Evolutionary conservation across 225 moss, liverwort and hornwort species (phyloP).

Genomic region (Physcomitrium patens): DNA sequence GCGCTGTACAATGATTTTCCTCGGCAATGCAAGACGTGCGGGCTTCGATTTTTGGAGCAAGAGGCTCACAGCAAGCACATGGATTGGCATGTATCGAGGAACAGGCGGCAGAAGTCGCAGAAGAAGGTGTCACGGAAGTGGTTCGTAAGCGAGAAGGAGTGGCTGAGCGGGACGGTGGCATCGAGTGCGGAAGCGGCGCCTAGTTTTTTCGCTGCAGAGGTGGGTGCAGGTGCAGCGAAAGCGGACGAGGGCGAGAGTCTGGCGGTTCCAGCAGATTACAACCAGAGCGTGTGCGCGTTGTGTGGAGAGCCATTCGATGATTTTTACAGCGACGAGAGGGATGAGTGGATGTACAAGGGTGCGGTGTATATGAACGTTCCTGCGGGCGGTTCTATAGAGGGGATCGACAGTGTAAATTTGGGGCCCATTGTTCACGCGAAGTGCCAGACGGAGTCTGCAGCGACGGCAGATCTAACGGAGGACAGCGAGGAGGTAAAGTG

Average conservation of each 20-base stretch:
- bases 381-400: slow-evolving; percentile 75
- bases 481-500: slow-evolving; percentile 82
- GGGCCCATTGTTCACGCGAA: slow-evolving; percentile 95
- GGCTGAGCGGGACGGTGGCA: slow-evolving; percentile 89
- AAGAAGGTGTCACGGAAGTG: slow-evolving; percentile 98
- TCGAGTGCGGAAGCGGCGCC: slow-evolving; percentile 84
- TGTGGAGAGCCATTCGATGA: slow-evolving; percentile 99
- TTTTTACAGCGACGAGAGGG: slow-evolving; percentile 98
- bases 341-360: slow-evolving; percentile 99
- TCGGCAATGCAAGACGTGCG: slow-evolving; percentile 97
- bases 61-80: slow-evolving; percentile 99
- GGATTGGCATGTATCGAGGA: slow-evolving; percentile 99
- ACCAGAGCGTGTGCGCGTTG: slow-evolving; percentile 89
- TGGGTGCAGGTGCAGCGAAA: slow-evolving; percentile 47
- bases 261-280: slow-evolving; percentile 96
- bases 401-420: slow-evolving; percentile 64
- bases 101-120: slow-evolving; percentile 88
- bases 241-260: slow-evolving; percentile 79
- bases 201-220: slow-evolving; percentile 91
- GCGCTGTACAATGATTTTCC: slow-evolving; percentile 94
- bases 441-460: slow-evolving; percentile 97
- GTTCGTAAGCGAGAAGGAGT: slow-evolving; percentile 93
- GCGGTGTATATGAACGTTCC: slow-evolving; percentile 95
- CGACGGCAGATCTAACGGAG: slow-evolving; percentile 71
- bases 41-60: slow-evolving; percentile 87